A percentile compares a stretch with the other conserved stretches of the same genome.
Conservation (phyloP, 2,329 filamentous ascomycete species). For the Plenodomus biglobosus region DNA sequence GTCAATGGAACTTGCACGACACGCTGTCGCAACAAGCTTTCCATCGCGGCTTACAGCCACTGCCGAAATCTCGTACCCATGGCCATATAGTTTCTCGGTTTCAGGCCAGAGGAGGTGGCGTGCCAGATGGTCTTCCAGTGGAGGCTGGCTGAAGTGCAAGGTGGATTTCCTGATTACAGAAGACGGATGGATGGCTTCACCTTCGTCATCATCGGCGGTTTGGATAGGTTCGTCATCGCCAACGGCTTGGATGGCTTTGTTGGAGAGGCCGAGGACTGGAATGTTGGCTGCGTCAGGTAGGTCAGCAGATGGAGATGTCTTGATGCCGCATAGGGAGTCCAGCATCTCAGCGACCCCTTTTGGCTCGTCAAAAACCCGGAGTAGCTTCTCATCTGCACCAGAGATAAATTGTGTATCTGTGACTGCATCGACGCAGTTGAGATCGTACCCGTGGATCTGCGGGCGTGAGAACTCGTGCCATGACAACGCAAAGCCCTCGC, state of each 20-base stretch:
- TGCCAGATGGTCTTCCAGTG: slow-evolving; percentile 85
- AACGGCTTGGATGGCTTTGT: slow-evolving; percentile 75
- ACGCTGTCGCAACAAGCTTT: slow-evolving; percentile 81
- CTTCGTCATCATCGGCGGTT: slow-evolving; percentile 53
- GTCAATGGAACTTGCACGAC: slow-evolving; percentile 87
- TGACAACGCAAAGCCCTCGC: slow-evolving; percentile 49
- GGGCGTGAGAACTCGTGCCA: slow-evolving; percentile 97
- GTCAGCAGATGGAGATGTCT: slow-evolving; percentile 14
- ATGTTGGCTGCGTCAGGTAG: slow-evolving; percentile 90
- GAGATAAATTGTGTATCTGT: slow-evolving; percentile 79
- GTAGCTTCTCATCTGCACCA: slow-evolving; percentile 95
- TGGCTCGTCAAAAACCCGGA: slow-evolving; percentile 91
- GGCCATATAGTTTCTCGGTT: slow-evolving; percentile 93
- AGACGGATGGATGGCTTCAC: slow-evolving; percentile 58
- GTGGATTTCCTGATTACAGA: slow-evolving; percentile 61
- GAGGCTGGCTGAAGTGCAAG: slow-evolving; percentile 70
- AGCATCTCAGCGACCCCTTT: slow-evolving; percentile 78
- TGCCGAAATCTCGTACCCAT: slow-evolving; percentile 94
- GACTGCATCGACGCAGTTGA: slow-evolving; percentile 87
- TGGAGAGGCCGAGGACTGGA: slow-evolving; percentile 90
- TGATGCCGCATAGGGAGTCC: slow-evolving; percentile 65
- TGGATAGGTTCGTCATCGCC: slow-evolving; percentile 34
- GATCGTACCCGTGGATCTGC: slow-evolving; percentile 96
- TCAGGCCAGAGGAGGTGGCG: slow-evolving; percentile 95
- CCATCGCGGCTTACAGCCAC: slow-evolving; percentile 77